Conservation (phyloP, 2,329 filamentous ascomycete genomes). For the Aureobasidium melanogenum region DNA sequence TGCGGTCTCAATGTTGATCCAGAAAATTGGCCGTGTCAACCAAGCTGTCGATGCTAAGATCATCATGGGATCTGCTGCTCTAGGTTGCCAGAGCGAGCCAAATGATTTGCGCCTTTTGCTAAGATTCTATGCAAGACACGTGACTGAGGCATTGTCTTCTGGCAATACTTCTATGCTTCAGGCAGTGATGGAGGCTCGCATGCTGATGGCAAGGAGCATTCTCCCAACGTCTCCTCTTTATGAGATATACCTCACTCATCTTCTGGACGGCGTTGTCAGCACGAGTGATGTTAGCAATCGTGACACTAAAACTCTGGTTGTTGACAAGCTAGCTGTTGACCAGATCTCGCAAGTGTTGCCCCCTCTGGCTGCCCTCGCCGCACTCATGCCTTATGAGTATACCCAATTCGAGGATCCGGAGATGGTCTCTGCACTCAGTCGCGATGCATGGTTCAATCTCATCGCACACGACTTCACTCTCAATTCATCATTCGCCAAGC, state of each 20-base stretch:
- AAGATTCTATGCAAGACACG: conserved; percentile 70
- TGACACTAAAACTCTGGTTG: conserved; percentile 63
- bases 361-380: conserved; percentile 78
- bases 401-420: conserved; percentile 41
- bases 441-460: conserved; percentile 98
- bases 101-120: conserved; percentile 79
- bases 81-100: conserved; percentile 68
- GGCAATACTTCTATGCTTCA: conserved; percentile 58
- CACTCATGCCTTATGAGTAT: conserved; percentile 42
- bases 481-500: conserved; percentile 62
- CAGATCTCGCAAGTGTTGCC: conserved; percentile 83
- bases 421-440: conserved; percentile 48
- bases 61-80: conserved; percentile 67
- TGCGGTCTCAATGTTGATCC: conserved; percentile 90
- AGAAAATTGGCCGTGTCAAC: conserved; percentile 84
- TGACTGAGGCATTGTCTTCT: conserved; percentile 62
- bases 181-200: conserved; percentile 73
- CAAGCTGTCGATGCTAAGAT: conserved; percentile 74
- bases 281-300: conserved; percentile 77
- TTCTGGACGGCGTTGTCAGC: conserved; percentile 80
- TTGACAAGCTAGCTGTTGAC: conserved; percentile 60
- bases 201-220: conserved; percentile 64
- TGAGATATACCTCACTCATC: conserved; percentile 71
- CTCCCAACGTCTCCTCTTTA: conserved; percentile 65
- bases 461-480: conserved; percentile 84